phyloP scores from a whole-genome alignment of 2,329 filamentous ascomycete genomes.

The Fusarium incarnatum region DNA sequence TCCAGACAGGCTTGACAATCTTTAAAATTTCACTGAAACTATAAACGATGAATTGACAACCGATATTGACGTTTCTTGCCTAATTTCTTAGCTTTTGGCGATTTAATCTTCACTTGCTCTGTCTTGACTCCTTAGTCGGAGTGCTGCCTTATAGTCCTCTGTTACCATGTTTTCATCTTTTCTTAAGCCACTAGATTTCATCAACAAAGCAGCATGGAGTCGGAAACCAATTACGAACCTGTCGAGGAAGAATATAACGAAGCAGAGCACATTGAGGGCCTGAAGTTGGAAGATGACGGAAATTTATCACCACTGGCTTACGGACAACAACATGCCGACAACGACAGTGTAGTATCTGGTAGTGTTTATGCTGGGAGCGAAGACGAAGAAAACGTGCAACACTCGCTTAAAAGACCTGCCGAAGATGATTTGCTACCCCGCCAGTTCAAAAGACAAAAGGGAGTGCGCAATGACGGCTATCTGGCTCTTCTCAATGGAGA shows the following conservation, averaged over 20 bases:
- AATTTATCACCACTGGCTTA: not conserved
- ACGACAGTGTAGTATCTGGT: slow-evolving; percentile 21
- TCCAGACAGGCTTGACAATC: not conserved
- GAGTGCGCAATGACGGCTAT: slow-evolving; percentile 60
- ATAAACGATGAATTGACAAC: slow-evolving; percentile 20
- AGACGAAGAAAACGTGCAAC: slow-evolving; percentile 18
- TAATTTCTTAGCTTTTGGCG: not conserved
- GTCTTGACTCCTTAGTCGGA: slow-evolving; percentile 17
- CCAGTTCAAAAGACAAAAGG: slow-evolving; percentile 60
- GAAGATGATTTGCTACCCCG: slow-evolving; percentile 38
- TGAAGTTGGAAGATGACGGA: slow-evolving; percentile 22
- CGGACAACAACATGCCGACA: slow-evolving; percentile 3
- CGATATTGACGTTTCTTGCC: not conserved
- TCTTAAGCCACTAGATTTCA: slow-evolving; percentile 35
- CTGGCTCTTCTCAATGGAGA: slow-evolving; percentile 66
- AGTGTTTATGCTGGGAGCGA: slow-evolving; percentile 33
- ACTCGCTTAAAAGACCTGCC: slow-evolving; percentile 49
- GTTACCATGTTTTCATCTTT: slow-evolving; percentile 48
- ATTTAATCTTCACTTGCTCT: not conserved
- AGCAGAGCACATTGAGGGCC: not conserved
- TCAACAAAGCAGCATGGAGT: slow-evolving; percentile 49
- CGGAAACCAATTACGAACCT: slow-evolving; percentile 40
- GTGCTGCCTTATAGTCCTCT: slow-evolving; percentile 4
- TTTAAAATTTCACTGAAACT: not conserved
- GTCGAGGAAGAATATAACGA: slow-evolving; percentile 30